A percentile compares a stretch with the other conserved stretches of the same genome.
phyloP scores from a whole-genome alignment of 2,329 filamentous ascomycete genomes.

The Aspergillus arachidicola region DNA sequence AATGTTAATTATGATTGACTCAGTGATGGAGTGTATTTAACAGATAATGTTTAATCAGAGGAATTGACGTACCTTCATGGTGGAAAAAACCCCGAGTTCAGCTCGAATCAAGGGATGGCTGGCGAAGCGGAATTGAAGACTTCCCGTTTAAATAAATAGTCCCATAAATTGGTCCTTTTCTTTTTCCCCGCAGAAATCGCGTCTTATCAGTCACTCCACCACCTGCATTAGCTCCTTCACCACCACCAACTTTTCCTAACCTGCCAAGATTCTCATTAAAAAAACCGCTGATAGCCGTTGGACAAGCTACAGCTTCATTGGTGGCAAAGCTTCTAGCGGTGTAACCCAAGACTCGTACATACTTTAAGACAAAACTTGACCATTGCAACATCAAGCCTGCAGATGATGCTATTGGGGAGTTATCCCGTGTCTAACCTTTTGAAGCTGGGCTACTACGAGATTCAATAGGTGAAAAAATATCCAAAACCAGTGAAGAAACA shows the following conservation, averaged over 20 bases:
- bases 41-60: no score
- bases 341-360: constrained; percentile 13
- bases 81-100: background rate
- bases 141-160: background rate
- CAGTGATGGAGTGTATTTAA: background rate
- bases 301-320: background rate
- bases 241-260: background rate
- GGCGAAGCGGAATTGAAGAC: background rate
- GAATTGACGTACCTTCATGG: constrained; percentile 15
- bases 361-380: background rate
- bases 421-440: background rate
- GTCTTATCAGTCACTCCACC: background rate
- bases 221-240: constrained; percentile 1
- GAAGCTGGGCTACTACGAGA: background rate
- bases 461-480: background rate
- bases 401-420: background rate
- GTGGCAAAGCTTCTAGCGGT: constrained; percentile 5
- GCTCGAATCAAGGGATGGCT: background rate
- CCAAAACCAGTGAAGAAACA: background rate
- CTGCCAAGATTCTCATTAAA: constrained; percentile 5
- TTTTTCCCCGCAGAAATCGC: background rate
- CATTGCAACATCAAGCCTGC: background rate
- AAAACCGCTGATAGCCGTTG: constrained; percentile 7
- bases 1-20: background rate
- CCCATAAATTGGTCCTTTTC: no score